Evolutionary conservation across 2,329 filamentous ascomycete species (phyloP), one percentile per base, ranked within the genome.

Genomic region (Gyromitra esculenta): DNA sequence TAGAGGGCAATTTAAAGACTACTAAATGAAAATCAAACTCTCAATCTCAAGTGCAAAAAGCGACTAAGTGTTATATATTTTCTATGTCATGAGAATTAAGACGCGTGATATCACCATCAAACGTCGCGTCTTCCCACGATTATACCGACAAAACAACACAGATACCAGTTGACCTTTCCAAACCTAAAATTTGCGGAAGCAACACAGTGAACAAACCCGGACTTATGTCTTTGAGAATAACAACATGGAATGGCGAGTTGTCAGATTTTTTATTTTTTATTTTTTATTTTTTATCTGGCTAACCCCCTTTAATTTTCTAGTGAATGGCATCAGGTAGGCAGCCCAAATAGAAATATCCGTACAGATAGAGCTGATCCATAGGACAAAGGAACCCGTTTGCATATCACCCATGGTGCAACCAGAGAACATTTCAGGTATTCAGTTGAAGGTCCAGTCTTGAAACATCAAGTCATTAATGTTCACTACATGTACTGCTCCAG

Each of bases 331-430:
- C 82, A 88, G 91, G 91, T 91, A 41, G 43, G 63, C 1, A 56
- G n/a, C n/a, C 35, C 31, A 13, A 7, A 37, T 70, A 45, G 37
- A 8, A 21, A 5, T 18, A 25, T 25, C 25, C 31, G 39, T 21
- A 59, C 15, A 31, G 25, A 37, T 45, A 50, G 25, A 54, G 43
- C 63, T 37, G n/a, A 78, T 59, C 21, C 21, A 13, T 15, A 31
- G 25, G 11, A 39, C n/a, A 63, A 76, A 92, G 92, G 79, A 95
- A 95, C 81, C 92, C 92, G 1, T 95, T 95, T 80, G 88, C 88
- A n/a, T 94, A 94, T 82, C 89, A 93, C 81, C 92, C 92, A 88
- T 95, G 92, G 92, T 87, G 90, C 79, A 88, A 90, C 76, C 89
- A 89, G 66, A 88, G 89, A 79, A 90, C 89, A 1, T 94, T 92